These are phyloP conservation scores for Usnea hakonensis DNA, from an alignment of 495 filamentous ascomycete species.

Conservation along the genomic window DNA sequence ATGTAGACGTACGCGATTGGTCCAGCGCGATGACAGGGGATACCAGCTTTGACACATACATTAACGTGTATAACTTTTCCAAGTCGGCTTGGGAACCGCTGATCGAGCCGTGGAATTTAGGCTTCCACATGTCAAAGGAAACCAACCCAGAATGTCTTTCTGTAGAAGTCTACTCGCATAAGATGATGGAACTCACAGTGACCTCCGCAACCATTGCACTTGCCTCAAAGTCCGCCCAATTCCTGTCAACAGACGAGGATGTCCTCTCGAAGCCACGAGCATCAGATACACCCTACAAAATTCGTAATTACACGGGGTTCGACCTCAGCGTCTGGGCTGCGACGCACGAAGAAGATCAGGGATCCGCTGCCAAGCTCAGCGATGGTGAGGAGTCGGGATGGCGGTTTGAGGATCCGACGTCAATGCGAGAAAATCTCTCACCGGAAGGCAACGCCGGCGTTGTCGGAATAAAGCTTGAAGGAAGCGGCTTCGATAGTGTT, in stretches of 20 bases:
- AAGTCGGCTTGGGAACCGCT: constrained; percentile 98
- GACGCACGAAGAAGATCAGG: constrained; percentile 51
- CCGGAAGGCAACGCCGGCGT: constrained; percentile 71
- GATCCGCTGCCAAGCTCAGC: constrained; percentile 65
- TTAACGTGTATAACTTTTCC: constrained; percentile 97
- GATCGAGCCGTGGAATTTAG: constrained; percentile 92
- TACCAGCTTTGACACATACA: constrained; percentile 80
- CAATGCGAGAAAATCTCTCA: constrained; percentile 83
- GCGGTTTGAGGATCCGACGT: constrained; percentile 92
- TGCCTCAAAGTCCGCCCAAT: constrained; percentile 84
- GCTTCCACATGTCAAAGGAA: constrained; percentile 79
- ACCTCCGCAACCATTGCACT: constrained; percentile 92
- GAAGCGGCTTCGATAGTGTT: constrained; percentile 85
- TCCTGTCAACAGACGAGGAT: constrained; percentile 82
- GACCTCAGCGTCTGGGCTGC: constrained; percentile 76
- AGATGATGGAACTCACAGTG: constrained; percentile 81
- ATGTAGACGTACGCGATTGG: constrained; percentile 79
- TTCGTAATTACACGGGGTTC: constrained; percentile 93
- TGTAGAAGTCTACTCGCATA: constrained; percentile 78
- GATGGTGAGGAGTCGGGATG: constrained; percentile 91
- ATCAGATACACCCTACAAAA: constrained; percentile 82
- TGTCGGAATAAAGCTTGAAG: constrained; percentile 78
- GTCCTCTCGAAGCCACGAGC: constrained; percentile 90
- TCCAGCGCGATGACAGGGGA: constrained; percentile 79
- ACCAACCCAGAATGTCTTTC: constrained; percentile 66